Conservation (phyloP, 2,329 filamentous ascomycete genomes). For the Alternaria novae-zelandiae region DNA sequence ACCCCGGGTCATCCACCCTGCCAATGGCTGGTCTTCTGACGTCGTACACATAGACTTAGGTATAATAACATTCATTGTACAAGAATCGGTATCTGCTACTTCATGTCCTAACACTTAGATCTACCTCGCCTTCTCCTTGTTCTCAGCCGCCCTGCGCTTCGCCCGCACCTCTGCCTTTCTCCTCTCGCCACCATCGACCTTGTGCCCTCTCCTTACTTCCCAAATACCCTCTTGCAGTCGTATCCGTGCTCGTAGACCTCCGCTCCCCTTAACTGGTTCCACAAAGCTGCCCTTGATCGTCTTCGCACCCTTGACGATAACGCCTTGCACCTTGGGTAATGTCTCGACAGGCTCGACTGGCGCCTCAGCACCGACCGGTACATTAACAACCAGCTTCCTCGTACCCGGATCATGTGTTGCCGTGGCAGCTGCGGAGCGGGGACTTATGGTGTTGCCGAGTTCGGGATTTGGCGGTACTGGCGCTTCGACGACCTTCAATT, state of each 20-base stretch:
- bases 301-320: slow-evolving; percentile 71
- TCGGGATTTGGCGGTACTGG: slow-evolving; percentile 46
- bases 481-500: slow-evolving; percentile 65
- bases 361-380: slow-evolving; percentile 52
- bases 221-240: slow-evolving; percentile 85
- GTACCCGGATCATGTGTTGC: slow-evolving; percentile 62
- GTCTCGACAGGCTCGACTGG: slow-evolving; percentile 52
- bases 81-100: neutral
- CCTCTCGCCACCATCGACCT: slow-evolving; percentile 96
- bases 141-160: slow-evolving; percentile 81
- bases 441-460: slow-evolving; percentile 29
- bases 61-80: slow-evolving; percentile 6
- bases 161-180: slow-evolving; percentile 83
- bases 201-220: slow-evolving; percentile 85
- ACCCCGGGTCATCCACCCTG: neutral
- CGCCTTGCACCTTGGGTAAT: slow-evolving; percentile 65
- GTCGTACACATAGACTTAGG: neutral
- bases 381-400: slow-evolving; percentile 66
- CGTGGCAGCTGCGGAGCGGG: slow-evolving; percentile 51
- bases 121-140: slow-evolving; percentile 67
- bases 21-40: neutral
- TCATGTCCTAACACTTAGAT: neutral
- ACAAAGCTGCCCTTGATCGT: slow-evolving; percentile 79
- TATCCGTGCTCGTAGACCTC: slow-evolving; percentile 68
- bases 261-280: slow-evolving; percentile 67